Evolutionary conservation across 345 rosid genomes (phyloP), one percentile per base, ranked within the genome.

Genomic region (Noccaea bulbosa): DNA sequence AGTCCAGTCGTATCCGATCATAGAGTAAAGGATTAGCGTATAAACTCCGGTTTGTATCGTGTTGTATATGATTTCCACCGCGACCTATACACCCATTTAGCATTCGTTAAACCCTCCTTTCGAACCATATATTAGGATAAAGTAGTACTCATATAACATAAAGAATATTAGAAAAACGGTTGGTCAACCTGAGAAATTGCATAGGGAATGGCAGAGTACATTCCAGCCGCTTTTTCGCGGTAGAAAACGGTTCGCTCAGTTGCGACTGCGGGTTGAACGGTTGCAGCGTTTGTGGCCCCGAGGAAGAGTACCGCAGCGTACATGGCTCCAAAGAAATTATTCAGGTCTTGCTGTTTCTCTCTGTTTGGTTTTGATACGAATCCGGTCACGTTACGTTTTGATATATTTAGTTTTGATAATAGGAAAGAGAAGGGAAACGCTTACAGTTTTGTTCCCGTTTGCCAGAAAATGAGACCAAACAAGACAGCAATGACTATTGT

Each of bases 191-290:
- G 97, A 64, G 90, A 74, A 64, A 87, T 84, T 60, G 97, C 98
- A 65, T 90, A 93, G 14, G 95, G 91, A 44, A 90, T 59, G 7
- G 86, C 85, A 1, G 97, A 90, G 64, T 90, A 93, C 98, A 93
- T 93, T 70, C 95, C 90, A 0, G 97, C 92, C 0, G 93, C 95
- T 75, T 80, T 82, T 77, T 92, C 98, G 11, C 95, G 88, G 75
- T 90, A 92, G 69, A 88, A 92, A 3, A 90, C 93, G 2, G 87
- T 86, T 79, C 96, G 82, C 62, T 92, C 96, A 32, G 85, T 73
- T 5, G 91, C 71, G 43, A 90, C 84, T 2, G 84, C 80, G 6
- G 95, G 72, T 77, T 84, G 95, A 38, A 90, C 95, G 6, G 90
- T 58, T 30, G 81, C 61, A 55, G 85, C 78, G 35, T 90, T 90